Evolutionary conservation across 169 alveolate genomes (phyloP).

Genomic region (Cryptosporidium sp.): DNA sequence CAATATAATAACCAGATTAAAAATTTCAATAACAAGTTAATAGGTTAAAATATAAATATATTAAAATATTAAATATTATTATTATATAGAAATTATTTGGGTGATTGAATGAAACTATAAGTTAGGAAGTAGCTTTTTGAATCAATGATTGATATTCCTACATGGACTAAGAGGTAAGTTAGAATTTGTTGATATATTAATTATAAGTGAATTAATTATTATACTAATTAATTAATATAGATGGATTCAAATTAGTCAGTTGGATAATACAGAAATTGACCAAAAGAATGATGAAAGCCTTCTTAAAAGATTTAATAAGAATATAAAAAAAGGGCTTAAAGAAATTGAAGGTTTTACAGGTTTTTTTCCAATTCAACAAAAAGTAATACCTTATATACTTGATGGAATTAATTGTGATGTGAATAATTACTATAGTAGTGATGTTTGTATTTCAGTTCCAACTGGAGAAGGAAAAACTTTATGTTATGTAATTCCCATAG

Average conservation of each 20-base stretch:
- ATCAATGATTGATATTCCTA: slow-evolving; percentile 46
- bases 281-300: neutral
- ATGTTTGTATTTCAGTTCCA: slow-evolving; percentile 81
- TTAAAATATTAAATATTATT: too few species aligned
- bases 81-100: neutral
- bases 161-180: slow-evolving; percentile 71
- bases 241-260: slow-evolving; percentile 31
- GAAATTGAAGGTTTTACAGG: slow-evolving; percentile 22
- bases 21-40: too few species aligned
- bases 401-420: slow-evolving; percentile 27
- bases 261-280: neutral
- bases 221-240: neutral
- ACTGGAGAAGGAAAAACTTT: slow-evolving; percentile 82
- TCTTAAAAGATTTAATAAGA: slow-evolving; percentile 12
- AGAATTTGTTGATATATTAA: neutral
- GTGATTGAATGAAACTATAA: neutral
- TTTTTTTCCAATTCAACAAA: slow-evolving; percentile 56
- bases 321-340: slow-evolving; percentile 41
- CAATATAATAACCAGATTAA: too few species aligned
- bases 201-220: neutral
- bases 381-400: slow-evolving; percentile 60
- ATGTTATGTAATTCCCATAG: slow-evolving; percentile 78
- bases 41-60: too few species aligned
- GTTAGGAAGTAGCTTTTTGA: neutral
- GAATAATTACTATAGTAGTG: slow-evolving; percentile 70